Percentiles rank a stretch among this genome's conserved stretches.
Conservation (phyloP, 768 basidiomycete genomes). For the Termitomyces sp. region DNA sequence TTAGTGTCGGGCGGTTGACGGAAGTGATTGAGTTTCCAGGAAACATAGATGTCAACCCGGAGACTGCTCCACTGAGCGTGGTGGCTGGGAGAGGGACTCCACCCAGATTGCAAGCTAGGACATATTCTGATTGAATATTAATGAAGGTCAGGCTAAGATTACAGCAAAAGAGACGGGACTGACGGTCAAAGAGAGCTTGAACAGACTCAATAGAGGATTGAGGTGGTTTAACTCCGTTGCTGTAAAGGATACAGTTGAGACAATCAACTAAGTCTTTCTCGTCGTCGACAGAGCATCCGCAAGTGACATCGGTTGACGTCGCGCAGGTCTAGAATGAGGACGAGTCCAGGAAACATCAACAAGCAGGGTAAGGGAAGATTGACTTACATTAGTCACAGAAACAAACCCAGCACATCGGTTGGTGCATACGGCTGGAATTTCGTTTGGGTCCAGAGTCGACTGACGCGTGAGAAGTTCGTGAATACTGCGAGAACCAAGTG, state of each 20-base stretch:
- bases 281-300: slow-evolving; percentile 6
- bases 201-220: not conserved
- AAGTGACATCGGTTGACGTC: not conserved
- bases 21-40: not conserved
- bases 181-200: slow-evolving; percentile 8
- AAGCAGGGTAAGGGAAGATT: not conserved
- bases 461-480: slow-evolving; percentile 12
- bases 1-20: not conserved
- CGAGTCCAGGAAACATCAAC: not conserved
- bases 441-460: slow-evolving; percentile 5
- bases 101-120: slow-evolving; percentile 3
- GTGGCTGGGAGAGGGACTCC: slow-evolving; percentile 12
- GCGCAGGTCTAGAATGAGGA: slow-evolving; percentile 1
- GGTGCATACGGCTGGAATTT: slow-evolving; percentile 5
- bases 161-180: not conserved
- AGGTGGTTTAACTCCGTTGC: not conserved
- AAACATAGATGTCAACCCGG: not conserved
- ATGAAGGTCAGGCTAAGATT: not conserved
- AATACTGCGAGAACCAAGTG: not conserved
- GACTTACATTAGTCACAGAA: slow-evolving; percentile 2
- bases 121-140: slow-evolving; percentile 4
- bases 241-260: slow-evolving; percentile 9
- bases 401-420: not conserved
- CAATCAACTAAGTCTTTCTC: slow-evolving; percentile 10
- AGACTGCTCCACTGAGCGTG: slow-evolving; percentile 7